Evolutionary conservation across 2,329 filamentous ascomycete species (phyloP).

Genomic region (Colletotrichum sp.): DNA sequence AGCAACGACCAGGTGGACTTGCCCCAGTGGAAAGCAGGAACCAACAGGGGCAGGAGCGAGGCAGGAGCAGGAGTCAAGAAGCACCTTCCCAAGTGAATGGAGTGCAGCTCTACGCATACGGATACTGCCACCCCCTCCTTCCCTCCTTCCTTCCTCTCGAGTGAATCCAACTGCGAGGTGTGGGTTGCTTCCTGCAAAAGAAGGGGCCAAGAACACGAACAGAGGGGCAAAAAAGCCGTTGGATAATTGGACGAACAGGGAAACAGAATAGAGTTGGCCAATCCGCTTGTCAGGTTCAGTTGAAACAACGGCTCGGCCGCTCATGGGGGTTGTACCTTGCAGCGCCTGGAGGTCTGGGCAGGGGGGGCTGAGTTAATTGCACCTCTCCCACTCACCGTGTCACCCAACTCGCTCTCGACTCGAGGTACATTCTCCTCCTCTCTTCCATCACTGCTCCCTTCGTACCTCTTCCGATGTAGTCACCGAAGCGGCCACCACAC

Average conservation of each 20-base stretch:
- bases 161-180: neutral
- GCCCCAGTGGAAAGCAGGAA: neutral
- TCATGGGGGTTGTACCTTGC: slow-evolving; percentile 11
- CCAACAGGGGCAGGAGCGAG: neutral
- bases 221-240: neutral
- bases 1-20: neutral
- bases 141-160: neutral
- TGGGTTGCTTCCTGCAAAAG: neutral
- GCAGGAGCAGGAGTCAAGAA: neutral
- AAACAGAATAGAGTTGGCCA: slow-evolving; percentile 10
- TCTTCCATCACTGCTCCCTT: neutral
- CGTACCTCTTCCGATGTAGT: neutral
- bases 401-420: neutral
- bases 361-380: neutral
- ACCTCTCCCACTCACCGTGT: neutral
- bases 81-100: neutral
- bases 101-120: neutral
- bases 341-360: neutral
- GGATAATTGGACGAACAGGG: slow-evolving; percentile 5
- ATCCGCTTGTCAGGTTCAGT: slow-evolving; percentile 1
- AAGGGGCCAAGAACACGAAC: neutral
- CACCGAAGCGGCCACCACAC: neutral
- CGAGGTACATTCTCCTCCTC: neutral
- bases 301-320: slow-evolving; percentile 18
- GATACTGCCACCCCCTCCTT: neutral